Evolutionary conservation across 768 basidiomycete genomes (phyloP).

Genomic region (Floccularia luteovirens): DNA sequence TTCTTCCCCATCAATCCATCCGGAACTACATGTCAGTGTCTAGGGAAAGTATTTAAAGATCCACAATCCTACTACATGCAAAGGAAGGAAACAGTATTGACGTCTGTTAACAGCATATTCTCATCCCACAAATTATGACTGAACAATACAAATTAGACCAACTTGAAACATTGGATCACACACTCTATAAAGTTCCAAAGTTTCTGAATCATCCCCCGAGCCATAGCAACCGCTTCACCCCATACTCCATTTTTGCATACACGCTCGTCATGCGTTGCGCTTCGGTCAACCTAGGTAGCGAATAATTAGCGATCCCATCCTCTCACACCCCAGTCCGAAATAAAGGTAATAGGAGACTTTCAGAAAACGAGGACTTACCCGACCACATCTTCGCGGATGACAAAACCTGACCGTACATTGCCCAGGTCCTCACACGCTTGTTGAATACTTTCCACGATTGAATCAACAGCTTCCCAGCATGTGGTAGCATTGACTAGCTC

Average conservation of each 20-base stretch:
- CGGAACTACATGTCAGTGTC: too few species aligned
- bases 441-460: slow-evolving; percentile 65
- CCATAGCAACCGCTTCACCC: slow-evolving; percentile 86
- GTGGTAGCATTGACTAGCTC: slow-evolving; percentile 53
- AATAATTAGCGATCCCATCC: not conserved
- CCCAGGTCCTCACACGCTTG: slow-evolving; percentile 64
- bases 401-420: slow-evolving; percentile 35
- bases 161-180: too few species aligned
- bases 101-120: too few species aligned
- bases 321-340: slow-evolving; percentile 4
- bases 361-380: slow-evolving; percentile 42
- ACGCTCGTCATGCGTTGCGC: slow-evolving; percentile 81
- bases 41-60: too few species aligned
- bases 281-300: slow-evolving; percentile 53
- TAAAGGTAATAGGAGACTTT: not conserved
- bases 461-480: slow-evolving; percentile 71
- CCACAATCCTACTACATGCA: too few species aligned
- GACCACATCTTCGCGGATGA: slow-evolving; percentile 68
- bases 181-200: too few species aligned
- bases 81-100: too few species aligned
- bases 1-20: too few species aligned
- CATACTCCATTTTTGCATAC: slow-evolving; percentile 91
- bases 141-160: too few species aligned
- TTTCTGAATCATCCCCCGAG: slow-evolving; percentile 77
- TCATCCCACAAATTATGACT: too few species aligned